Percentiles rank a stretch among this genome's conserved stretches.
Conservation (phyloP, 2,329 filamentous ascomycete genomes). For the Arthrocladium fulminans region DNA sequence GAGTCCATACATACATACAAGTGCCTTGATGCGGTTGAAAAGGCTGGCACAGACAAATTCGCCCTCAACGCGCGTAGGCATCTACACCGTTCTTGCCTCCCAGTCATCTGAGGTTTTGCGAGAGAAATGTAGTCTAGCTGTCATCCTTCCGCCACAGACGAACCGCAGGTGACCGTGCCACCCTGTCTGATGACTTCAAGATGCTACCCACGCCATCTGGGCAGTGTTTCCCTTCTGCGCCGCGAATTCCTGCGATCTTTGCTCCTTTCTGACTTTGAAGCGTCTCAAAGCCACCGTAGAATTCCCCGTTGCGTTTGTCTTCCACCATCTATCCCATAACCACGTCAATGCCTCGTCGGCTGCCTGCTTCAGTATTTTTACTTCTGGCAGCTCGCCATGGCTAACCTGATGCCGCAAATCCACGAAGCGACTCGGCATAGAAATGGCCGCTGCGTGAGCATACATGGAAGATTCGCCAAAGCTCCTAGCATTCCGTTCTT, state of each 20-base stretch:
- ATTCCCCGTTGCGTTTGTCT: slow-evolving; percentile 17
- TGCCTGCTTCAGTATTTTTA: slow-evolving; percentile 57
- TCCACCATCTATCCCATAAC: slow-evolving; percentile 54
- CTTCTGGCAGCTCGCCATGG: slow-evolving; percentile 66
- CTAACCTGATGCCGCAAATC: slow-evolving; percentile 74
- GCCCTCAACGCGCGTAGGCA: too few relatives aligned
- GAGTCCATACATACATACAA: too few relatives aligned
- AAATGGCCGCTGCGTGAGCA: slow-evolving; percentile 19
- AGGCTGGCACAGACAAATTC: too few relatives aligned
- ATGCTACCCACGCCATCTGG: neutral
- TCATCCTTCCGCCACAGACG: too few relatives aligned
- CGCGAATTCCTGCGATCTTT: neutral
- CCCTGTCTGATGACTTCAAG: neutral
- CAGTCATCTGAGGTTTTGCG: too few relatives aligned
- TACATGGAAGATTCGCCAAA: slow-evolving; percentile 23
- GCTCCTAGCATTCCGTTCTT: slow-evolving; percentile 5
- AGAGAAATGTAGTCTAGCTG: too few relatives aligned
- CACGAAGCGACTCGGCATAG: slow-evolving; percentile 54
- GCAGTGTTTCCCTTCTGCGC: neutral
- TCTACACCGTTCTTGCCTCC: too few relatives aligned
- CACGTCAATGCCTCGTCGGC: slow-evolving; percentile 59
- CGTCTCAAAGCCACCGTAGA: slow-evolving; percentile 13
- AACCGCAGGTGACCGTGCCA: too few relatives aligned
- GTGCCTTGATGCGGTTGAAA: too few relatives aligned
- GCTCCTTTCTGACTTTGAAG: slow-evolving; percentile 10